Evolutionary conservation across 1,284 basidiomycete genomes (phyloP).

Genomic region (Moesziomyces parantarcticus): DNA sequence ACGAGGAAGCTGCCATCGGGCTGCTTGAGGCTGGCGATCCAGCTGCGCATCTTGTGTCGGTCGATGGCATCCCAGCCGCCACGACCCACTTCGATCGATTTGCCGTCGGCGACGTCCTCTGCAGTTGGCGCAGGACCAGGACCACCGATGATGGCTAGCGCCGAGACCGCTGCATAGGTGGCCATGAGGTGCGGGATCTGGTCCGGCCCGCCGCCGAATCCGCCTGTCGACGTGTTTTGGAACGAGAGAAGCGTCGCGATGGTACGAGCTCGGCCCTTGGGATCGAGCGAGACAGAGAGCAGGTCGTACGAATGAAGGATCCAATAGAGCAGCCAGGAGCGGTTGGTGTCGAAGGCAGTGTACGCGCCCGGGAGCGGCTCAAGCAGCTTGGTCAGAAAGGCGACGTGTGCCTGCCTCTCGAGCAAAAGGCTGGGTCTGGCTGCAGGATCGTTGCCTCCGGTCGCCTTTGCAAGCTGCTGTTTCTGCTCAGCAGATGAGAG

Average conservation of each 20-base stretch:
- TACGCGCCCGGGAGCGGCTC: slow-evolving; percentile 59
- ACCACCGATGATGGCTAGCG: slow-evolving; percentile 83
- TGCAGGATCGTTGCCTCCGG: slow-evolving; percentile 2
- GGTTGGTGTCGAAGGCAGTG: slow-evolving; percentile 62
- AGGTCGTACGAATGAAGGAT: slow-evolving; percentile 60
- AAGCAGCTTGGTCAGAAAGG: slow-evolving; percentile 58
- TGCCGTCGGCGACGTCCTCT: slow-evolving; percentile 69
- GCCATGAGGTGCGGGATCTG: slow-evolving; percentile 89
- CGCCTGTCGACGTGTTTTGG: slow-evolving; percentile 72
- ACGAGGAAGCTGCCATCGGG: slow-evolving; percentile 94
- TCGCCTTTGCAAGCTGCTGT: slow-evolving; percentile 15
- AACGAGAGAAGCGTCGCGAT: slow-evolving; percentile 65
- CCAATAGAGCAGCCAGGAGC: slow-evolving; percentile 67
- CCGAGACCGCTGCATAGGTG: slow-evolving; percentile 87
- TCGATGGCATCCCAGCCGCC: slow-evolving; percentile 69
- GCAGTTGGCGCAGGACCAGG: slow-evolving; percentile 68
- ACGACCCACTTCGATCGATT: slow-evolving; percentile 69
- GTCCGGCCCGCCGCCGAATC: slow-evolving; percentile 89
- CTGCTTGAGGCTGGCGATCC: slow-evolving; percentile 92
- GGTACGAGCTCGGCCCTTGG: slow-evolving; percentile 48
- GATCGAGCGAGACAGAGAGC: slow-evolving; percentile 53
- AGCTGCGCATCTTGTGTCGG: slow-evolving; percentile 78
- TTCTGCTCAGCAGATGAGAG: slow-evolving; percentile 25
- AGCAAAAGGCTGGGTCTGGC: slow-evolving; percentile 43
- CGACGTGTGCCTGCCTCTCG: slow-evolving; percentile 55